Evolutionary conservation across 1,284 basidiomycete genomes (phyloP).

Genomic region (Hypsizygus ulmarius): DNA sequence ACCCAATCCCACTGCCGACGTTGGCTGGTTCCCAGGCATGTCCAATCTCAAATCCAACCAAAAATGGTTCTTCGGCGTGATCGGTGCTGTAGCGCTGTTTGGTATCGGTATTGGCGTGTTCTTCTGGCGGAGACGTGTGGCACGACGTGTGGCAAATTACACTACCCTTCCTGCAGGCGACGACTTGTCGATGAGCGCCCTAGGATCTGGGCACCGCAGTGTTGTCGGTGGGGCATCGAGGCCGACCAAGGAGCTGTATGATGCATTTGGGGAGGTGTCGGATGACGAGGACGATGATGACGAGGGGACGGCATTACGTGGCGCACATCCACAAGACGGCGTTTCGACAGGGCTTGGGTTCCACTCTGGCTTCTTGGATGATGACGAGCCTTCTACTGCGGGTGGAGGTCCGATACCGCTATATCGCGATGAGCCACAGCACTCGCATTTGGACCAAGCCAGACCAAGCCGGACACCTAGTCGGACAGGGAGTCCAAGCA

Average conservation of each 20-base stretch:
- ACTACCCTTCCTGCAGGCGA: slow-evolving; percentile 64
- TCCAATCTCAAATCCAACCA: slow-evolving; percentile 72
- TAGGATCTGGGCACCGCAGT: slow-evolving; percentile 36
- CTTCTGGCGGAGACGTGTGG: slow-evolving; percentile 67
- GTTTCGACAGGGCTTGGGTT: slow-evolving; percentile 40
- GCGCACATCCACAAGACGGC: slow-evolving; percentile 25
- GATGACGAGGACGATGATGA: slow-evolving; percentile 74
- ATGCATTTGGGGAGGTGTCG: slow-evolving; percentile 85
- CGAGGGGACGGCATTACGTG: slow-evolving; percentile 58
- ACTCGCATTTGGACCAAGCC: slow-evolving; percentile 17
- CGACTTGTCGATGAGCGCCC: slow-evolving; percentile 70
- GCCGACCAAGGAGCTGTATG: slow-evolving; percentile 82
- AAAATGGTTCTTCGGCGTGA: slow-evolving; percentile 83
- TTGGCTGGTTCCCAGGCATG: slow-evolving; percentile 86
- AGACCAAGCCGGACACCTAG: slow-evolving; percentile 33
- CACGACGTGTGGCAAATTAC: slow-evolving; percentile 54
- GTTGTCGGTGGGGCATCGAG: slow-evolving; percentile 32
- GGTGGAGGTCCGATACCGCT: slow-evolving; percentile 35
- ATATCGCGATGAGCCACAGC: slow-evolving; percentile 62
- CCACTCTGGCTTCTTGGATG: slow-evolving; percentile 66
- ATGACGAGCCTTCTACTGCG: slow-evolving; percentile 49
- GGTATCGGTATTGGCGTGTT: slow-evolving; percentile 60
- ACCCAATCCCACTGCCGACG: slow-evolving; percentile 55
- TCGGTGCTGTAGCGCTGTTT: slow-evolving; percentile 71
- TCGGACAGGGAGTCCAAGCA: slow-evolving; percentile 53